Evolutionary conservation across 495 filamentous ascomycete genomes (phyloP), one percentile per base, ranked within the genome.

Genomic region (Penicillium pancosmium): DNA sequence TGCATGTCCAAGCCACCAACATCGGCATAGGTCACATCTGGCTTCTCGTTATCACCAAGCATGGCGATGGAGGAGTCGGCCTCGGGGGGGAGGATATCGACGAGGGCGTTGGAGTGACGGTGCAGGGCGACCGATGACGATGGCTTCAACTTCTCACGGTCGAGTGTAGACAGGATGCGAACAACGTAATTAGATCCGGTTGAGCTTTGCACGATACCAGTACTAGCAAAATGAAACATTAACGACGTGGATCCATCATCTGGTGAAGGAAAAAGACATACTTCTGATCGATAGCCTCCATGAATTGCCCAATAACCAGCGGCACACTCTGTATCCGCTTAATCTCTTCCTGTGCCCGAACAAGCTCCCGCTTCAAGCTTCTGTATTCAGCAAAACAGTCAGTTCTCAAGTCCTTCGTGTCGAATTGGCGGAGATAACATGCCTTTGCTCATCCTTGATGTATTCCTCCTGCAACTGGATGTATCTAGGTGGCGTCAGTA

Each of bases 241-340:
- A 80, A 73, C 33, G 55, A 53, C 27, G 50, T 0, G 18, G 23
- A 12, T 41, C 21, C 16, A 19, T 12, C 18, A 54, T 43, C 21
- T 27, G 12, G 1, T 33, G 23, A 5, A 13, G 46, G 11, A 3
- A 21, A 12, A 19, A 46, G 54, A n/a, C 83, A 74, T 84, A 97
- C 93, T 97, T 98, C 72, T 98, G 95, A 76, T 98, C 94, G 67
- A 98, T 98, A 52, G 94, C 94, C 78, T 98, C 94, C 94, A 98
- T 98, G 74, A 98, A 98, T 78, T 98, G 94, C 50, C 94, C 94
- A 72, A 98, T 98, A 56, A 98, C 94, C 65, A 98, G 75, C 3
- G 94, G 94, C 33, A 98, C 94, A 74, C 92, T 96, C 75, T 98
- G 94, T 73, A 98, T 98, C 60, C 94, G 87, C 81, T 98, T 98